These are phyloP conservation scores for Primulina tabacum DNA, from an alignment of 257 asterid genomes.

Conservation along the genomic window DNA sequence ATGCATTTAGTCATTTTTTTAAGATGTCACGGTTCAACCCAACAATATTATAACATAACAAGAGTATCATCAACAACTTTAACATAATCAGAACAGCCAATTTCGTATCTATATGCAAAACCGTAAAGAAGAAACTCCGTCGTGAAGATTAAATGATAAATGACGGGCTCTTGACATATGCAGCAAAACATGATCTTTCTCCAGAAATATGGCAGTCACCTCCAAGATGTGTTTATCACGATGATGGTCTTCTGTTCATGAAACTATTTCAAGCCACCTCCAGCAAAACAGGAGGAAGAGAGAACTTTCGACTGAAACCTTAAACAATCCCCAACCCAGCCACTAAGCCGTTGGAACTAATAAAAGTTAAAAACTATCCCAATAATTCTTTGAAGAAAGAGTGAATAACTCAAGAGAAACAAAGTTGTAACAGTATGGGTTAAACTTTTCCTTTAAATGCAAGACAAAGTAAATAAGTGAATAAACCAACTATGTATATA, in stretches of 20 bases:
- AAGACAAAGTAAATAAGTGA: constrained; percentile 36
- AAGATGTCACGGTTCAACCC: too few species aligned
- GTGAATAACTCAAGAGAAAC: constrained; percentile 20
- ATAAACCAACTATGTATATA: constrained; percentile 46
- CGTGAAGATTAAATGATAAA: not conserved
- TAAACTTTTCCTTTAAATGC: constrained; percentile 29
- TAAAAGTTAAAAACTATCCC: constrained; percentile 2
- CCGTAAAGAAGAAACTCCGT: not conserved
- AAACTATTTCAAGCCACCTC: constrained; percentile 14
- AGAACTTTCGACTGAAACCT: not conserved
- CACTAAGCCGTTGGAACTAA: not conserved
- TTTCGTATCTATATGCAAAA: not conserved
- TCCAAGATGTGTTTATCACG: not conserved
- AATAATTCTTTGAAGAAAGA: constrained; percentile 14
- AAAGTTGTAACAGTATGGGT: constrained; percentile 23
- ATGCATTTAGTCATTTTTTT: too few species aligned
- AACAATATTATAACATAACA: too few species aligned
- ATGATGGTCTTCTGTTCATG: constrained; percentile 12
- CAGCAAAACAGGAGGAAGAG: constrained; percentile 32
- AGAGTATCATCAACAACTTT: not conserved
- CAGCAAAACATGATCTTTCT: constrained; percentile 14
- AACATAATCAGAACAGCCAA: not conserved
- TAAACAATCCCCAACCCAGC: not conserved
- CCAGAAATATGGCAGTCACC: not conserved
- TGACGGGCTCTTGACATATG: not conserved